These are phyloP conservation scores for Dichomitus squalens DNA, from an alignment of 1,284 basidiomycete genomes.

Conservation along the genomic window DNA sequence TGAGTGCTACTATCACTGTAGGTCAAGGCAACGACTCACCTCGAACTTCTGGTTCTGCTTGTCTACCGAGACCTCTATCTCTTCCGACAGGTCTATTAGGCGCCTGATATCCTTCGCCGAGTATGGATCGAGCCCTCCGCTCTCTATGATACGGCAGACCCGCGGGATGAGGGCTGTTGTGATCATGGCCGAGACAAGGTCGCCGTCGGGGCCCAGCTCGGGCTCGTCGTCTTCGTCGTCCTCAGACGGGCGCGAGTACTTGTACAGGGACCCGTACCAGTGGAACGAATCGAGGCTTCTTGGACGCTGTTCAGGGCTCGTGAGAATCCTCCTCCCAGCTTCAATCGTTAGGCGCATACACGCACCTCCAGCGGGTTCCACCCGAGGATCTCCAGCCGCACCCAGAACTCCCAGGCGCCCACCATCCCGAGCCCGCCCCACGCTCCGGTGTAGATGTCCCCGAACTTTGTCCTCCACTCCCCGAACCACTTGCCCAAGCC, in stretches of 20 bases:
- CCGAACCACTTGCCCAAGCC: conserved; percentile 76
- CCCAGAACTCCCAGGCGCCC: conserved; percentile 97
- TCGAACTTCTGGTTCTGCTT: conserved; percentile 68
- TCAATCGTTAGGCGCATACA: neutral
- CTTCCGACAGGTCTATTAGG: conserved; percentile 77
- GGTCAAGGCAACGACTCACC: conserved; percentile 45
- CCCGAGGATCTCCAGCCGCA: conserved; percentile 79
- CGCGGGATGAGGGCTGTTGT: conserved; percentile 82
- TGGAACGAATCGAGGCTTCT: conserved; percentile 75
- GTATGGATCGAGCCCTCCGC: conserved; percentile 82
- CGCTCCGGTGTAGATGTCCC: conserved; percentile 84
- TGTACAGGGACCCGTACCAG: conserved; percentile 82
- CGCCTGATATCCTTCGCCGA: conserved; percentile 68
- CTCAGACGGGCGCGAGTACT: conserved; percentile 67
- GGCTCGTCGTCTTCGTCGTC: conserved; percentile 45
- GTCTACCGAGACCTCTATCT: conserved; percentile 80
- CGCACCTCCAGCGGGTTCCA: conserved; percentile 86
- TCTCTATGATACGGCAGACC: conserved; percentile 69
- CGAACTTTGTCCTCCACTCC: conserved; percentile 76
- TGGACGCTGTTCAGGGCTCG: conserved; percentile 43
- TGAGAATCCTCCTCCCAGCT: conserved; percentile 1
- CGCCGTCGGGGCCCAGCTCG: conserved; percentile 79
- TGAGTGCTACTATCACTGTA: neutral
- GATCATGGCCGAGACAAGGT: conserved; percentile 88
- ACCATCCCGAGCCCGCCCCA: conserved; percentile 91